Conservation (phyloP, 2,329 filamentous ascomycete genomes). For the Dichotomopilus funicola region DNA sequence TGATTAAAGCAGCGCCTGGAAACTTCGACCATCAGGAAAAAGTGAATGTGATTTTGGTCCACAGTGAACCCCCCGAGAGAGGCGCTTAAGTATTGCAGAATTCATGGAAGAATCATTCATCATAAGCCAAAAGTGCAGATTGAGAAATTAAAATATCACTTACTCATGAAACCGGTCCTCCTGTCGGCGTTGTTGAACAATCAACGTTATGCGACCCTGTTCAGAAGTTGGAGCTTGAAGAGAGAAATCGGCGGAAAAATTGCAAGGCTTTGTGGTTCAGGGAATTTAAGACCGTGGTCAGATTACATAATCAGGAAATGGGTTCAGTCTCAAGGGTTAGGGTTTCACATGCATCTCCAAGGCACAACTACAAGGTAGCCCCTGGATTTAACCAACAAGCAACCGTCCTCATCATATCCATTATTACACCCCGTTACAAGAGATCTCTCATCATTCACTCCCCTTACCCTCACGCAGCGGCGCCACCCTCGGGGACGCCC, state of each 20-base stretch:
- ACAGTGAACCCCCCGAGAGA: constrained; percentile 16
- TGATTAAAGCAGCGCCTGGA: neutral
- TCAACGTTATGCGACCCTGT: no score
- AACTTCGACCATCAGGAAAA: constrained; percentile 12
- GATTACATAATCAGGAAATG: no score
- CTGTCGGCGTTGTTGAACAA: no score
- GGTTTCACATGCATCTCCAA: no score
- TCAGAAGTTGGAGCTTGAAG: no score
- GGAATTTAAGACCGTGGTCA: no score
- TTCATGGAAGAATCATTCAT: constrained; percentile 33
- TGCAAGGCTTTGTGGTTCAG: no score
- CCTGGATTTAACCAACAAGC: neutral
- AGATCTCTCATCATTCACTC: constrained; percentile 7
- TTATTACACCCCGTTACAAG: neutral
- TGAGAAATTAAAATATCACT: neutral
- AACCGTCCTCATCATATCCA: neutral
- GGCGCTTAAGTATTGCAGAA: constrained; percentile 44
- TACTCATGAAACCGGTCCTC: neutral
- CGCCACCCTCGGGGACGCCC: constrained; percentile 25
- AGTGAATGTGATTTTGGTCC: constrained; percentile 19
- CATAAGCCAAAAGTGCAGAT: constrained; percentile 15
- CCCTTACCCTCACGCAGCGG: constrained; percentile 37
- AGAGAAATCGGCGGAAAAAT: no score
- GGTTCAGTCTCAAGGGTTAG: no score
- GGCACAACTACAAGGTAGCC: no score